Evolutionary conservation across 2,329 filamentous ascomycete genomes (phyloP), one percentile per base, ranked within the genome.

Genomic region (Shiraia bambusicola): DNA sequence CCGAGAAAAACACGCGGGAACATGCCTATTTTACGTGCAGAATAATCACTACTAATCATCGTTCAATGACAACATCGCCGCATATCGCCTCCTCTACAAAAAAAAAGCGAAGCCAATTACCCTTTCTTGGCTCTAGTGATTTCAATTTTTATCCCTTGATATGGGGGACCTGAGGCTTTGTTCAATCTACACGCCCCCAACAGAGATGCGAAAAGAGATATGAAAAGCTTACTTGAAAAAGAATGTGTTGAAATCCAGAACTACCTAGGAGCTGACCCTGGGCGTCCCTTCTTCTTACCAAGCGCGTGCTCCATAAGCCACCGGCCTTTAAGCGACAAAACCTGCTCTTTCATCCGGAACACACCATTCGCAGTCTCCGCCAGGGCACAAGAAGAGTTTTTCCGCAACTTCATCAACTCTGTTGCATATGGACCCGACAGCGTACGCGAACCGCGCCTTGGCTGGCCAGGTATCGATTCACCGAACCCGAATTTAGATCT

Each of bases 341-440:
- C 34, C 4, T 31, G 25, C 10, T 31, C 28, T 8, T 41, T 41
- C 16, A 41, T 41, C 12, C 38, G 25, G 3, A 26, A 34, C 14
- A 22, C 25, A 5, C 17, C 17, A 4, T 41, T 31, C 19, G 24
- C 26, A 13, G 27, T 41, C 12, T 10, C 24, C 11, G 83, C 83
- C 33, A 83, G 77, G 1, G 75, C 78, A 0, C 75, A 69, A 28
- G 76, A 70, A 1, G 83, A 61, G 1, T 63, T 70, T 0, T 59
- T 63, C 44, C 19, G 28, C 10, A 24, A 16, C 4, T 42, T 34
- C 13, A 13, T 37, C 14, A 24, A 30, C 16, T 28, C 24, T 4
- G 16, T 30, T n/a, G 22, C 11, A 2, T 6, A 28, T 14, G 30
- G 33, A 1, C 3, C 8, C 6, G 6, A 12, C 12, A 11, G 33